Base-by-base conservation (phyloP, 768 basidiomycete species). In the Porphyrellus cyaneotinctus region DNA sequence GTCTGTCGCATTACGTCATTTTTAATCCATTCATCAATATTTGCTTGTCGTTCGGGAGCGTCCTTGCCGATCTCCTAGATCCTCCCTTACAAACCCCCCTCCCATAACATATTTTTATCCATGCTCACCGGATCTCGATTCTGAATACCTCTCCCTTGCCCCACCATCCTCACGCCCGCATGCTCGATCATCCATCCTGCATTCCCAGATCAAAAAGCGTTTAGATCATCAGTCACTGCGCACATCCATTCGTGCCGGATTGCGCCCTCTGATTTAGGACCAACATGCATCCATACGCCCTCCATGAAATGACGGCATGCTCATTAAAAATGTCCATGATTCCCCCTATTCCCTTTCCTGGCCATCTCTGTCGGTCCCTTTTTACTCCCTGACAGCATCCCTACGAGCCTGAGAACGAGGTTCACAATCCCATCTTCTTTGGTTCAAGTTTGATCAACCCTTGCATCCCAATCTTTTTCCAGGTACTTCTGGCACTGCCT, bases 31-130 rank as follows among this genome's bases (percentile, higher is more conserved):
- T 28, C 57, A 13, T 58, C 59, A 28, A 28, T 28, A 9, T 22
- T 41, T n/a, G n/a, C n/a, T n/a, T 37, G 13, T 12, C 24, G 12
- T 24, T 61, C 60, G 60, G 60, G 33, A 63, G 60, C 60, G 59
- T 36, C 49, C 47, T 37, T 44, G 32, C 17, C 31, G 56, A 58
- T 63, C 56, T 52, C 42, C 8, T 36, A 59, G 53, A 56, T 53
- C 36, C 6, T 17, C 3, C 2, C 36, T 24, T 49, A 30, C n/a
- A n/a, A n/a, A n/a, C n/a, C n/a, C n/a, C n/a, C n/a, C n/a, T n/a
- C n/a, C 39, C 35, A 37, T 26, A 15, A 13, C n/a, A n/a, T 49
- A 49, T 49, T 49, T 24, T 32, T 47, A 24, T 15, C 33, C 22
- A 0, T 1, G 14, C 35, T 46, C 32, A 20, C 10, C 49, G 49